Evolutionary conservation across 2,329 filamentous ascomycete genomes (phyloP), one percentile per base, ranked within the genome.

Genomic region (Fusarium sp.): DNA sequence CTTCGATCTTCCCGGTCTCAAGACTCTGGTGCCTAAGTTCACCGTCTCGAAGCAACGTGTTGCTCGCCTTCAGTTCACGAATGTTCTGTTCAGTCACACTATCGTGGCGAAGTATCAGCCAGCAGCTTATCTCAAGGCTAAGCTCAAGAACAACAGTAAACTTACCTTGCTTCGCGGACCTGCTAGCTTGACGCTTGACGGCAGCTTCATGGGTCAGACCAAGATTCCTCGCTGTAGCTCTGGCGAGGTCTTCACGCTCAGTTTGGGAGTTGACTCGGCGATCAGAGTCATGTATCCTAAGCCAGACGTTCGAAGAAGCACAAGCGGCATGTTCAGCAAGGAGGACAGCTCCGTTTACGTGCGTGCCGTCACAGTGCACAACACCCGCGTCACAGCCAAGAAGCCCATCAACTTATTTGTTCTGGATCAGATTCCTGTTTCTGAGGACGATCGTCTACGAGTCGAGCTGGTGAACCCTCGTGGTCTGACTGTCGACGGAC

Each of bases 391-490:
- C 8, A 62, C 70, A 18, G 63, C 70, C 9, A 76, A 74, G 18
- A 80, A 80, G 65, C 73, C 81, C 0, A 80, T 86, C 16, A 81
- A 81, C 3, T 39, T 91, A 4, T 78, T 84, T 2, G 84, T 90
- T 26, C 74, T 88, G 5, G 89, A 91, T 65, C 88, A 91, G 76
- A 80, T 90, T 4, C 89, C 88, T 5, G 80, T 90, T n/a, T 87
- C 84, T 23, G 84, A 90, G 74, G 88, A 90, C 55, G 88, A 89
- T 74, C 80, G 83, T 39, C 77, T 91, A 8, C 80, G 80, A 7
- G 82, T 91, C 11, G 83, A 84, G 3, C 73, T 90, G 31, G 67
- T 83, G 18, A 75, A 77, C 20, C 88, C 89, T 2, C 77, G 77
- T 6, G 86, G 85, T 0, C 67, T 91, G 41, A 71, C 71, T 1